Evolutionary conservation across 768 basidiomycete species (phyloP), one percentile per base, ranked within the genome.

Genomic region (Pulveroboletus sp.): DNA sequence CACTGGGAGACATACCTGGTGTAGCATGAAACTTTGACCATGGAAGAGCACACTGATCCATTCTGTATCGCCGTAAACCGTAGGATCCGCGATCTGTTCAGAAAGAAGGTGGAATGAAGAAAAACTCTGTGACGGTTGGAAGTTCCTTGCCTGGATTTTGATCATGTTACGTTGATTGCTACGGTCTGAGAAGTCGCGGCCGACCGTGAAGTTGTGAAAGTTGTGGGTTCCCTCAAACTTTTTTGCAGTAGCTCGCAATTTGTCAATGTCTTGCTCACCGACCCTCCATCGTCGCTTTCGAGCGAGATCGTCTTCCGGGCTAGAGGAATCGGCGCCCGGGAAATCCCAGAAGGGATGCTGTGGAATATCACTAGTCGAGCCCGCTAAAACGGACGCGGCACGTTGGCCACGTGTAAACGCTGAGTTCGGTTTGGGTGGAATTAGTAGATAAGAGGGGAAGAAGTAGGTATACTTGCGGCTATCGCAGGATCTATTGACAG

Each of bases 11-110:
- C 76, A 46, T 60, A 93, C 93, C 76, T 99, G 96, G 68, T 99
- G 95, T 47, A 99, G 71, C 96, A 99, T 98, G 68, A 99, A 99
- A 59, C 91, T 93, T 68, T 99, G 96, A 0, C 95, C 96, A 64
- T 98, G 93, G 65, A 96, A 87, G 52, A 88, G 74, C 17, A 98
- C 84, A 39, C 87, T 88, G 39, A 98, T 81, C 94, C 95, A 98
- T 63, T 99, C 95, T 2, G 89, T 94, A 35, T 84, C 85, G 18
- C 89, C 92, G 54, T 92, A 86, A 3, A 95, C 87, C 4, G 78
- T 81, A n/a, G 95, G 94, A 43, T 95, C 89, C 6, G 78, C 72
- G 39, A 94, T 73, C 90, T 93, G 47, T 51, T 9, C 6, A 5
- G 27, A n/a, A 47, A 18, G 27, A 10, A 0, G 11, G 28, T 28